Conservation (phyloP, 208 protist species). For the Herpetomonas samuelpessoai region DNA sequence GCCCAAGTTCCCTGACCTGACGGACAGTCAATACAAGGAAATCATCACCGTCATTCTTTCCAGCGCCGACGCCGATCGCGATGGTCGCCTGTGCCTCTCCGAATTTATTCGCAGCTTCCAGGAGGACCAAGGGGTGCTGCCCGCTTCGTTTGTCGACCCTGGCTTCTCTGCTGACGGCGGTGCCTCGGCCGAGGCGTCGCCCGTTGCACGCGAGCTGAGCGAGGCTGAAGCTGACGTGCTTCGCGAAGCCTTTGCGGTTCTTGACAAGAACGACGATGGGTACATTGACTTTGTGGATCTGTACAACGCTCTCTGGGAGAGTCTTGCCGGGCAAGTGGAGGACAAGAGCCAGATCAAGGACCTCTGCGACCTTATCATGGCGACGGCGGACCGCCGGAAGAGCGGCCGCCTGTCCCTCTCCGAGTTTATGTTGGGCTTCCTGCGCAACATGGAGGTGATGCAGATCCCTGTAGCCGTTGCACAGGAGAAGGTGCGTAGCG, state of each 20-base stretch:
- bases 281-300: slow-evolving; percentile 62
- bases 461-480: slow-evolving; percentile 52
- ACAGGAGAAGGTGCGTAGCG: slow-evolving; percentile 44
- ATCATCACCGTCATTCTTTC: slow-evolving; percentile 74
- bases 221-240: slow-evolving; percentile 62
- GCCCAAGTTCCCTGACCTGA: slow-evolving; percentile 60
- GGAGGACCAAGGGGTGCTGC: slow-evolving; percentile 83
- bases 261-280: slow-evolving; percentile 80
- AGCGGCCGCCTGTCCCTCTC: slow-evolving; percentile 42
- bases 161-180: neutral
- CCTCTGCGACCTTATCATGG: slow-evolving; percentile 76
- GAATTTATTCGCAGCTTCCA: slow-evolving; percentile 89
- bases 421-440: slow-evolving; percentile 63
- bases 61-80: slow-evolving; percentile 61
- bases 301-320: slow-evolving; percentile 65
- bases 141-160: slow-evolving; percentile 66
- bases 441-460: slow-evolving; percentile 51
- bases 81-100: slow-evolving; percentile 69
- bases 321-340: slow-evolving; percentile 25
- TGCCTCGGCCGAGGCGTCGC: neutral
- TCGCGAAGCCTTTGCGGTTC: slow-evolving; percentile 59
- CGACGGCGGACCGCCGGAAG: slow-evolving; percentile 52
- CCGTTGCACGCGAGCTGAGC: slow-evolving; percentile 39
- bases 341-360: slow-evolving; percentile 70
- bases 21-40: slow-evolving; percentile 56